These are phyloP conservation scores for Auriscalpium vulgare DNA, from an alignment of 768 basidiomycete genomes.

Conservation along the genomic window DNA sequence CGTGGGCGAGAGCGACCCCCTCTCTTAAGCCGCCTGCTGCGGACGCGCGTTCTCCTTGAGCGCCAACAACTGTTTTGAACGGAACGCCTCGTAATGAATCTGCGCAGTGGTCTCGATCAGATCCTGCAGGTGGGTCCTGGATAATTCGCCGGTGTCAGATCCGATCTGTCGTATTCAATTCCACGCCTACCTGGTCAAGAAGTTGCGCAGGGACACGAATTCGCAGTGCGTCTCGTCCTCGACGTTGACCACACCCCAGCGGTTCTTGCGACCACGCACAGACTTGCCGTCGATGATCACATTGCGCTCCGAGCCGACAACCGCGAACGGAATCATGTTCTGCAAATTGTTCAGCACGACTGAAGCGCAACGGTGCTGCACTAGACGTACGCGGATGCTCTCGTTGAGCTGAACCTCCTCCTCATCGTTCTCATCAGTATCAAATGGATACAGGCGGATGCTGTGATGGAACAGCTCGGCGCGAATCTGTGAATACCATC, in stretches of 20 bases:
- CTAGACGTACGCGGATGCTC: constrained; percentile 66
- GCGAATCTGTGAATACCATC: constrained; percentile 54
- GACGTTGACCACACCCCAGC: constrained; percentile 98
- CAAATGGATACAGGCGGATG: constrained; percentile 94
- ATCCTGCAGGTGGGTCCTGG: constrained; percentile 92
- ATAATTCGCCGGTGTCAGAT: neutral
- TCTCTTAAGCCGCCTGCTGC: constrained; percentile 8
- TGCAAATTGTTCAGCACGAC: constrained; percentile 23
- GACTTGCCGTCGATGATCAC: constrained; percentile 95
- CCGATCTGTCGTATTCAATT: neutral
- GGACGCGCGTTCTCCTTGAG: constrained; percentile 63
- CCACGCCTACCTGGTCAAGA: constrained; percentile 69
- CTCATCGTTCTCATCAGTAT: constrained; percentile 90
- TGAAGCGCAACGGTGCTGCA: neutral
- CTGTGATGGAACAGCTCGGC: constrained; percentile 87
- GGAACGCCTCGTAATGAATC: constrained; percentile 99
- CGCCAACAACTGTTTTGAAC: constrained; percentile 94
- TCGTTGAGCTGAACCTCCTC: constrained; percentile 90
- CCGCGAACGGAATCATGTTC: constrained; percentile 93
- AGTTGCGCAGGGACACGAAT: constrained; percentile 95
- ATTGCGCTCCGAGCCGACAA: constrained; percentile 94
- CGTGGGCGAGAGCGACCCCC: no score
- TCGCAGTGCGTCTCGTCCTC: constrained; percentile 97
- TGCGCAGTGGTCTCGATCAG: constrained; percentile 98
- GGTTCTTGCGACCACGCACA: constrained; percentile 93